Base-by-base conservation (phyloP, 768 basidiomycete genomes). In the Boletus reticuloceps region DNA sequence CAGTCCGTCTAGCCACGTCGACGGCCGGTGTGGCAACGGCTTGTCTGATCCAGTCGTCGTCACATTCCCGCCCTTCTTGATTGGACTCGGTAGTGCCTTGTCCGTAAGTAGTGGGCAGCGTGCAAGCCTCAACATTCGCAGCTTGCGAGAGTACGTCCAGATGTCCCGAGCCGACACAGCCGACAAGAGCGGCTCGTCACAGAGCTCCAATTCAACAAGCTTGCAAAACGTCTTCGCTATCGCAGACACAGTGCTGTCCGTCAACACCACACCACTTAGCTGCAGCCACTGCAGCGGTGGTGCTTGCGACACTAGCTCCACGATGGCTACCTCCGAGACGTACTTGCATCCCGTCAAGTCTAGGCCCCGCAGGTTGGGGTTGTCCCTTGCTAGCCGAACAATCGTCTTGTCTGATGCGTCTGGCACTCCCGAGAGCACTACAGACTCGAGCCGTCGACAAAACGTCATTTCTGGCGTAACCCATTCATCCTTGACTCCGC, bases 121-220 rank as follows among this genome's bases (percentile, higher is more conserved):
- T 38, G 89, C 85, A 45, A 98, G 73, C 60, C 88, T 84, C 56
- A 97, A 68, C 44, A 80, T 83, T 9, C 90, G 79, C 50, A 98
- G 76, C 65, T 84, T 89, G 58, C 89, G 83, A 43, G 88, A 88
- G 70, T 85, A 91, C 31, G 80, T 78, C 80, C 94, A 88, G n/a
- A 97, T 77, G 64, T 92, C 90, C 37, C 88, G 82, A 34, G 92
- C 77, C 0, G 90, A 84, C 44, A 79, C 67, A 7, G 82, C 80
- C 9, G 88, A 89, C 51, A 97, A 64, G 39, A 84, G 76, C 11
- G 82, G 80, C 56, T 92, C 84, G 63, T 80, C 80, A 64, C 74
- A 83, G 37, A 95, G 73, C 66, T 97, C 94, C 58, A 96, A 76
- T 69, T 95, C 94, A 51, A 88, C 75, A 25, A 97, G 82, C 55